Base-by-base conservation (phyloP, 23 red algal genomes). In the Gracilaria gracilis region DNA sequence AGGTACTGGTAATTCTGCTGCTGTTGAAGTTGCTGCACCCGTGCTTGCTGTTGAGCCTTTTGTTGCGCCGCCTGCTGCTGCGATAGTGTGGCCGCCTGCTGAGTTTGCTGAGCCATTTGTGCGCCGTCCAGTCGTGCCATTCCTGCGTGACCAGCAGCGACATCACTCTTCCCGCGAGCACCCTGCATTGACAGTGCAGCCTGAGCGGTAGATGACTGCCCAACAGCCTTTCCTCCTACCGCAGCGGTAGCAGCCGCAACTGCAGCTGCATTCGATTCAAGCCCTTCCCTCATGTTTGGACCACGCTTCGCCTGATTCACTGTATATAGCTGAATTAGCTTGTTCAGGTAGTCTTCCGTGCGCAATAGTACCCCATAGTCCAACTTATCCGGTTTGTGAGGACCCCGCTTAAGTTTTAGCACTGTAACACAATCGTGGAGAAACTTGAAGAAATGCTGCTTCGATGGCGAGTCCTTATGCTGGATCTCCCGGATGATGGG, bases 401-500 rank as follows among this genome's bases (percentile, higher is more conserved):
- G 9, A 16, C 47, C 51, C 9, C 83, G 59, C 38, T 87, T 73
- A 9, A 87, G 31, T 7, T 31, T 53, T 8, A 87, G 33, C 0
- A 87, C 42, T 27, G 19, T 87, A 9, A 44, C 12, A 53, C 83
- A 87, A 53, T 87, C 83, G 6, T 53, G 36, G 6, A 87, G 28
- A 27, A 57, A 73, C 50, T 73, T 67, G 55, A 87, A 65, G 65
- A 87, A 87, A n/a, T 35, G 35, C 5, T 44, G 32, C 27, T 75
- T 67, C 23, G 36, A 25, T 0, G 83, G 34, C 31, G 33, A 32
- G 21, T 67, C 57, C 35, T 72, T 36, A n/a, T 38, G 24, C 2
- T 73, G 62, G 9, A 87, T 35, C 23, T 72, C 46, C 42, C 29
- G 37, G n/a, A 75, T 73, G 25, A 74, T 50, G 33, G 83, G 83